These are phyloP conservation scores for Venustampulla echinocandica DNA, from an alignment of 495 filamentous ascomycete species.

Conservation along the genomic window DNA sequence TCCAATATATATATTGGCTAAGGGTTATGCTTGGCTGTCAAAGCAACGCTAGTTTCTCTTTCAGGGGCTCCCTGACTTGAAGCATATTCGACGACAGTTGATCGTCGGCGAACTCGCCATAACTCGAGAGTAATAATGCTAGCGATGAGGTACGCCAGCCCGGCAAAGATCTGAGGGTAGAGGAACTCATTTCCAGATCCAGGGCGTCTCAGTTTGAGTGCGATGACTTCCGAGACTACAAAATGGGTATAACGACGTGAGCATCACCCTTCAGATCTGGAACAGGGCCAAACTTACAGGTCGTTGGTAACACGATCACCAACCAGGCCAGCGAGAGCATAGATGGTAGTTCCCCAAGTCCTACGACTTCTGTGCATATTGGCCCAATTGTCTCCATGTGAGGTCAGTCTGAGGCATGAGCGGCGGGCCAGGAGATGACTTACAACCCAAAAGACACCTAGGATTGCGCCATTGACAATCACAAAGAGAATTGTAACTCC, in stretches of 20 bases:
- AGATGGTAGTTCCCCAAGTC: conserved; percentile 60
- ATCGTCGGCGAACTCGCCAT: conserved; percentile 11
- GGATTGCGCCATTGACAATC: conserved; percentile 55
- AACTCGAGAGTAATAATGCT: conserved; percentile 33
- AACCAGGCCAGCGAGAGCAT: conserved; percentile 68
- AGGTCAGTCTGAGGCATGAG: background rate
- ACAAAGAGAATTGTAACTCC: conserved; percentile 60
- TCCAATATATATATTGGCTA: no score
- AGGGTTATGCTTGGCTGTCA: no score
- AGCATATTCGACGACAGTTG: no score
- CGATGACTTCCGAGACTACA: conserved; percentile 61
- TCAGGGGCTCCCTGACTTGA: no score
- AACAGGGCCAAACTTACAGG: conserved; percentile 23
- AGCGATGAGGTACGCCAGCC: conserved; percentile 52
- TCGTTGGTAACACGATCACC: conserved; percentile 60
- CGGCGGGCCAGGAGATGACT: background rate
- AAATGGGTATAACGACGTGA: background rate
- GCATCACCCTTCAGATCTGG: background rate
- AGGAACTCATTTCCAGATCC: conserved; percentile 39
- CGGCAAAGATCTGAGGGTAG: conserved; percentile 54
- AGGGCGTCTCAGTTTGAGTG: conserved; percentile 48
- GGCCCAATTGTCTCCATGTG: conserved; percentile 46
- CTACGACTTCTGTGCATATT: conserved; percentile 66
- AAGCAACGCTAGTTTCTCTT: no score
- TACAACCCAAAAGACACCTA: conserved; percentile 61